Evolutionary conservation across 306 rosid species (phyloP).

Genomic region (Nissolia schottii): DNA sequence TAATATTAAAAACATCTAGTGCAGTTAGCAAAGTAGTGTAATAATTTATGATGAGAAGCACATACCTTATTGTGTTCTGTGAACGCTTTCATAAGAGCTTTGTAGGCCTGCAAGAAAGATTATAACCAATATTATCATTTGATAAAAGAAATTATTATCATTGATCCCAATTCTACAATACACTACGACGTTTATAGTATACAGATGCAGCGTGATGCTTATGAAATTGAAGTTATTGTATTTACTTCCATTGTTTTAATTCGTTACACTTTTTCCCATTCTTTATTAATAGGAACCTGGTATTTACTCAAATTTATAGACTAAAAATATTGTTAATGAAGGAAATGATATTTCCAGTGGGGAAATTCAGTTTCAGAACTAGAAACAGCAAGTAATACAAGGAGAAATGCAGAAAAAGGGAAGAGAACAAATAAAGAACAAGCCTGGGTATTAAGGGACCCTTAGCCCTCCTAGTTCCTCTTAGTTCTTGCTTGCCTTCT

Average conservation of each 20-base stretch:
- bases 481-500: no score
- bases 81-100: conserved; percentile 82
- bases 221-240: not conserved
- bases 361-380: no score
- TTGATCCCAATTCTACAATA: not conserved
- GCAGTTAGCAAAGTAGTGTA: not conserved
- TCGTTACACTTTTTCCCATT: not conserved
- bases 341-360: no score
- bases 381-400: no score
- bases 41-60: conserved; percentile 9
- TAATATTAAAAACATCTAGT: conserved; percentile 14
- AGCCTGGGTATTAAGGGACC: no score
- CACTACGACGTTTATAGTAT: not conserved
- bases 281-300: not conserved
- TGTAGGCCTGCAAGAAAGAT: conserved; percentile 70
- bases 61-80: conserved; percentile 85
- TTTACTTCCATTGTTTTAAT: not conserved
- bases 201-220: not conserved
- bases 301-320: no score
- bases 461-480: no score
- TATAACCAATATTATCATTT: not conserved
- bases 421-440: no score
- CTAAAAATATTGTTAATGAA: no score
- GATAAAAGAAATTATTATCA: not conserved
- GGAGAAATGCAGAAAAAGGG: not conserved